Conservation (phyloP, 345 rosid species). For the Lenwebbia sp. region DNA sequence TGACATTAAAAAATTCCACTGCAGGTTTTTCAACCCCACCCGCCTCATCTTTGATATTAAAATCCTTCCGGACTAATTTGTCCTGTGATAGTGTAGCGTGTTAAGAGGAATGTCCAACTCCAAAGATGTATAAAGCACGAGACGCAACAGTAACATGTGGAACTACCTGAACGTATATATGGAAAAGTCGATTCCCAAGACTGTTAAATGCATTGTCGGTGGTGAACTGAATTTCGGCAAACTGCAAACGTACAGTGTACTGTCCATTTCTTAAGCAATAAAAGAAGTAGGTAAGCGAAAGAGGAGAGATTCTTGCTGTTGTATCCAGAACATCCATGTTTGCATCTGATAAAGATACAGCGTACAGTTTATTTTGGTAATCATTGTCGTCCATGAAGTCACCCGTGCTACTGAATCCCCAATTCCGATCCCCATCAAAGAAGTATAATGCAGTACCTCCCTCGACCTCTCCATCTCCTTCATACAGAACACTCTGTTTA, state of each 20-base stretch:
- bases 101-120: background rate
- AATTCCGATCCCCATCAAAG: background rate
- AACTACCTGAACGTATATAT: conserved; percentile 57
- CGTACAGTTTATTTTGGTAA: conserved; percentile 8
- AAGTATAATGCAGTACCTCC: conserved; percentile 29
- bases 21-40: conserved; percentile 28
- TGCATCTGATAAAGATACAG: conserved; percentile 1
- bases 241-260: conserved; percentile 45
- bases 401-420: conserved; percentile 52
- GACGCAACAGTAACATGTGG: background rate
- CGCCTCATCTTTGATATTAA: conserved; percentile 32
- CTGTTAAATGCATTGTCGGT: conserved; percentile 14
- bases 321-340: conserved; percentile 15
- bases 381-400: conserved; percentile 27
- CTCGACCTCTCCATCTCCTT: conserved; percentile 11
- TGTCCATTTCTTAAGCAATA: conserved; percentile 46
- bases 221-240: conserved; percentile 51
- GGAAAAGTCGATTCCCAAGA: conserved; percentile 44
- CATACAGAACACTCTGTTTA: conserved; percentile 3
- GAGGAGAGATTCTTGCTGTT: conserved; percentile 45
- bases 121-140: background rate
- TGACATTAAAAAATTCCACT: conserved; percentile 7
- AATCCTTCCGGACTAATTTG: conserved; percentile 32
- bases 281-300: conserved; percentile 51
- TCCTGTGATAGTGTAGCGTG: conserved; percentile 19